These are phyloP conservation scores for Alternaria hordeiaustralica DNA, from an alignment of 2,329 filamentous ascomycete genomes.

Conservation along the genomic window DNA sequence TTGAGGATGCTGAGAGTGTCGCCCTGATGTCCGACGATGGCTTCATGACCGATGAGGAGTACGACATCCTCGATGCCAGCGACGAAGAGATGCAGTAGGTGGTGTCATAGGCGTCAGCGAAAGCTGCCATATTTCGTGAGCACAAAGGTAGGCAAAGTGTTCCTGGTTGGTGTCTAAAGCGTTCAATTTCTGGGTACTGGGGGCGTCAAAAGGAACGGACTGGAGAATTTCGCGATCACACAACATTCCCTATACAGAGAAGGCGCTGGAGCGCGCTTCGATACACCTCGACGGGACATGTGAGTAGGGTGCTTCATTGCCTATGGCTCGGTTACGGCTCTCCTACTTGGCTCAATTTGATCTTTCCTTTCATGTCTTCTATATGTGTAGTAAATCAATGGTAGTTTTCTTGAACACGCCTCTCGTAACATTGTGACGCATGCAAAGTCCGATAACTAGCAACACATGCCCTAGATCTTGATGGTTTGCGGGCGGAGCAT, in stretches of 20 bases:
- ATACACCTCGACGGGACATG: conserved; percentile 4
- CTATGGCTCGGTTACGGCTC: not conserved
- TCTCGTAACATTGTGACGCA: not conserved
- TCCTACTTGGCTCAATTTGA: conserved; percentile 14
- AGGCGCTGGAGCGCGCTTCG: conserved; percentile 10
- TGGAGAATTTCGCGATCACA: not conserved
- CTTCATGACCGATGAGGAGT: conserved; percentile 97
- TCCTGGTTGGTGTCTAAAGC: conserved; percentile 5
- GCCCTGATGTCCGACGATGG: conserved; percentile 66
- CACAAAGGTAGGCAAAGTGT: not conserved
- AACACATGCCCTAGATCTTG: not conserved
- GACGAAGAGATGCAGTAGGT: conserved; percentile 71
- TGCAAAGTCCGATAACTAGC: not conserved
- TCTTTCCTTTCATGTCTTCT: conserved; percentile 1
- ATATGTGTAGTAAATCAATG: conserved; percentile 9
- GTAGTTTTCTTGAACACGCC: not conserved
- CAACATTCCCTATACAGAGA: conserved; percentile 7
- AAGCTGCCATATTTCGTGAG: not conserved
- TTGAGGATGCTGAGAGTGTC: conserved; percentile 66
- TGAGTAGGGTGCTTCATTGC: not conserved
- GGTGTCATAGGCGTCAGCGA: not conserved
- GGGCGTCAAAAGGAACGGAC: conserved; percentile 1
- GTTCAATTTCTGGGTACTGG: conserved; percentile 4
- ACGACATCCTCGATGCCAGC: conserved; percentile 93
- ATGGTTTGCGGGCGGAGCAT: not conserved